Base-by-base conservation (phyloP, 2,329 filamentous ascomycete genomes). In the Trichoderma gracile region DNA sequence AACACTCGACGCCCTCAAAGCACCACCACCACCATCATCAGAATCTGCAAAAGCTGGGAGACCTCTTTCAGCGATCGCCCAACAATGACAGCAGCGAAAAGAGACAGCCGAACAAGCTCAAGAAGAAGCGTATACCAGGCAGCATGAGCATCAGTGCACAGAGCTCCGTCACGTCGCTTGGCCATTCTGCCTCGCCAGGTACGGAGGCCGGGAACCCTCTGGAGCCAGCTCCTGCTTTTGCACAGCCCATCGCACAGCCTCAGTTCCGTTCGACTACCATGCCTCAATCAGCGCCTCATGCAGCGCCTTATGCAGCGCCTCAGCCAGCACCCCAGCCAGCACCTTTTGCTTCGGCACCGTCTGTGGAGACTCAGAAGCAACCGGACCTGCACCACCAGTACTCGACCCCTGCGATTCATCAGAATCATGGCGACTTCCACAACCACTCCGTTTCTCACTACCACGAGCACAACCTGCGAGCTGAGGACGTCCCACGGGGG, bases 121-220 rank as follows among this genome's bases (percentile, higher is more conserved):
- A 89, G 76, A 98, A 98, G 81, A 97, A 92, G 77, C 84, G 88
- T 67, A 80, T 90, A 63, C 89, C 91, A 0, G 89, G 87, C 47
- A 92, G 91, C 72, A 78, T 90, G 23, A 93, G 92, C 70, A 89
- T 89, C 21, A 97, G 94, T 73, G 93, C 94, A 0, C 93, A 97
- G 68, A 97, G 93, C 73, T 98, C 95, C 17, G 90, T 86, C 7
- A 86, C 90, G 17, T 97, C 93, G 8, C 80, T 96, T 17, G 75
- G 79, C 6, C 77, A 61, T 40, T 81, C 80, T 14, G 74, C 76
- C 1, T 84, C 84, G 6, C 83, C 84, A 2, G 75, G 72, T 40
- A 66, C 73, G 23, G 84, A 86, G 67, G 66, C 73, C 4, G 61
- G 75, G 2, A 82, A 85, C 65, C 81, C 82, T 0, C 70, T 83